A percentile compares a stretch with the other conserved stretches of the same genome.
Conservation (phyloP, 2,329 filamentous ascomycete genomes). For the Coniella lustricola region DNA sequence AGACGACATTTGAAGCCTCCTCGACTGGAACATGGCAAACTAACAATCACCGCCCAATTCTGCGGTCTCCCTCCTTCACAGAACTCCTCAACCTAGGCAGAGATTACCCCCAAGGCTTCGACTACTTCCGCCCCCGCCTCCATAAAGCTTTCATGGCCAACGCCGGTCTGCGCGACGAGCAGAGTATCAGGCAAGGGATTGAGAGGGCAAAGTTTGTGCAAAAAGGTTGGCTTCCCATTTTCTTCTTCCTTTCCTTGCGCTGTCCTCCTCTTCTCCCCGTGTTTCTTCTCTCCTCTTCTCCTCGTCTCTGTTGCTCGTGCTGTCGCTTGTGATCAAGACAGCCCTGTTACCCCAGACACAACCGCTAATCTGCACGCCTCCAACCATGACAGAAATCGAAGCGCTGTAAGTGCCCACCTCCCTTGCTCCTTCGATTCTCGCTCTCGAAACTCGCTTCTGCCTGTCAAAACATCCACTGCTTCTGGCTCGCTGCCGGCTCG, state of each 20-base stretch:
- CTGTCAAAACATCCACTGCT: no score
- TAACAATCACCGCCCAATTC: background rate
- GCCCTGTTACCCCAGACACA: no score
- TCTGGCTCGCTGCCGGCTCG: no score
- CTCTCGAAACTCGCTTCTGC: background rate
- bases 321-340: no score
- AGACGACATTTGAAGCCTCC: no score
- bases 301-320: no score
- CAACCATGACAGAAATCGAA: constrained; percentile 72
- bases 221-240: constrained; percentile 55
- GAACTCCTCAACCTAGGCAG: constrained; percentile 79
- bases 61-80: constrained; percentile 28
- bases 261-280: no score
- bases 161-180: constrained; percentile 60
- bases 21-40: no score
- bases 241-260: background rate
- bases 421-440: background rate
- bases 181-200: constrained; percentile 69
- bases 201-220: constrained; percentile 79
- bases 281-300: no score
- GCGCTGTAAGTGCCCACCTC: constrained; percentile 61
- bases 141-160: constrained; percentile 82
- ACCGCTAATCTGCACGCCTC: no score
- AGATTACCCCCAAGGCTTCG: constrained; percentile 77
- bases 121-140: constrained; percentile 72